Base-by-base conservation (phyloP, 2,329 filamentous ascomycete genomes). In the Cryphonectria japonica region DNA sequence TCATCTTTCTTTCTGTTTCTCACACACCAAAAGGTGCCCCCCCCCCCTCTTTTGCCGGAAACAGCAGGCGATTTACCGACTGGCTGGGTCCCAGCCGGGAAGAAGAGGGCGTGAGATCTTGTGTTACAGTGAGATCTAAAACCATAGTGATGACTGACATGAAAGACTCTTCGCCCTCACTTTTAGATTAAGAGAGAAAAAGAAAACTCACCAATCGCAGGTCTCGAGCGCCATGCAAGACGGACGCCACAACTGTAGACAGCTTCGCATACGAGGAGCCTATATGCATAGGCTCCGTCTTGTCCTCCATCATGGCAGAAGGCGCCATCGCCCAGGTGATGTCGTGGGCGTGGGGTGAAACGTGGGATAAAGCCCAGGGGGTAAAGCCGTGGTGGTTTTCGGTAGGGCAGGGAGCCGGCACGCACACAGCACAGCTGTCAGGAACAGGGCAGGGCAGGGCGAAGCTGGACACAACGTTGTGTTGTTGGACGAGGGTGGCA, bases 221-320 rank as follows among this genome's bases (percentile, higher is more conserved):
- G 79, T 89, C 87, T 69, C 82, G 81, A 68, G 86, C 85, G 6
- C 87, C 87, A 83, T 89, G 85, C 77, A 89, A 80, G 71, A 89
- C 86, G 69, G 86, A 88, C 65, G 86, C 86, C 77, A 79, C 84
- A 78, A 88, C 82, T 65, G 81, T 81, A 69, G 81, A 82, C 71
- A 78, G 74, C 77, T 85, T 85, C 32, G 80, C 71, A 32, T 29
- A 52, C 75, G 79, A 78, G 72, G 79, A 78, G 78, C 83, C 80
- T 78, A 83, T 77, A 75, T 83, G 83, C 81, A 82, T 81, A 78
- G 83, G 80, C 74, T 79, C 77, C 72, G 78, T 78, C 76, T 85
- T 83, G 76, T 59, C 43, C 16, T 72, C 66, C n/a, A 78, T 78
- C 74, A 81, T 83, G 75, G 85, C 85, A 75, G 83, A 84, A 77